phyloP scores from a whole-genome alignment of 805 yeast species.

The Clavispora vitiphila region DNA sequence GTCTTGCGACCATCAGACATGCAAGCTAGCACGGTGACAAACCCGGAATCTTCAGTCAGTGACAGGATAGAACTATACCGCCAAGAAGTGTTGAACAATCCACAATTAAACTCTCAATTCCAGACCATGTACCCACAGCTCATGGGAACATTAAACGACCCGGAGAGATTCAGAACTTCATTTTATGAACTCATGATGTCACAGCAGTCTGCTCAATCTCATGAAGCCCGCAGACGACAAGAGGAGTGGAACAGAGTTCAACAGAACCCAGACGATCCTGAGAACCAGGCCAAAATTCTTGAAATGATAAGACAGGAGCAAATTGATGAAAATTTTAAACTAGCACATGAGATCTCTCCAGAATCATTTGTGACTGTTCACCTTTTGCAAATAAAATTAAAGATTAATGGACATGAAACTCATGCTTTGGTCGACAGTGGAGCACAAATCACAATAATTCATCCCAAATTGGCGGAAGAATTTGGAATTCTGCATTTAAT shows the following conservation, averaged over 20 bases:
- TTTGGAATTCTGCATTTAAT: conserved; percentile 68
- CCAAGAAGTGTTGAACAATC: conserved; percentile 42
- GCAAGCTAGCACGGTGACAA: not conserved
- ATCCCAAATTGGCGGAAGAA: conserved; percentile 68
- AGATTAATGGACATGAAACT: conserved; percentile 73
- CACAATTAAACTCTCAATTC: conserved; percentile 33
- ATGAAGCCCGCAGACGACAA: conserved; percentile 5
- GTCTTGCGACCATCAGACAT: conserved; percentile 25
- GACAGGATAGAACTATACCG: conserved; percentile 40
- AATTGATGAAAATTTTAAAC: conserved; percentile 71
- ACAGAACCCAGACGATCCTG: conserved; percentile 67
- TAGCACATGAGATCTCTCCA: conserved; percentile 84
- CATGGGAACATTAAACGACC: conserved; percentile 42
- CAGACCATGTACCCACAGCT: conserved; percentile 42
- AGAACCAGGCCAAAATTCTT: conserved; percentile 56
- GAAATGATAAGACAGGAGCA: conserved; percentile 67
- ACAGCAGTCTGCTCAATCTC: conserved; percentile 22
- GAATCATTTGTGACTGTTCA: conserved; percentile 79
- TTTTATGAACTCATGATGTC: conserved; percentile 23
- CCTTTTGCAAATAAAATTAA: conserved; percentile 77
- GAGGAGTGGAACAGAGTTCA: conserved; percentile 50
- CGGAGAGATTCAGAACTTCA: conserved; percentile 40
- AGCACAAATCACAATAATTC: conserved; percentile 84
- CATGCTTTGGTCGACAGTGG: conserved; percentile 97
- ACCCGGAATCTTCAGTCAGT: not conserved